Conservation (phyloP, 176 grass and related monocot species). For the Juncus effusus region DNA sequence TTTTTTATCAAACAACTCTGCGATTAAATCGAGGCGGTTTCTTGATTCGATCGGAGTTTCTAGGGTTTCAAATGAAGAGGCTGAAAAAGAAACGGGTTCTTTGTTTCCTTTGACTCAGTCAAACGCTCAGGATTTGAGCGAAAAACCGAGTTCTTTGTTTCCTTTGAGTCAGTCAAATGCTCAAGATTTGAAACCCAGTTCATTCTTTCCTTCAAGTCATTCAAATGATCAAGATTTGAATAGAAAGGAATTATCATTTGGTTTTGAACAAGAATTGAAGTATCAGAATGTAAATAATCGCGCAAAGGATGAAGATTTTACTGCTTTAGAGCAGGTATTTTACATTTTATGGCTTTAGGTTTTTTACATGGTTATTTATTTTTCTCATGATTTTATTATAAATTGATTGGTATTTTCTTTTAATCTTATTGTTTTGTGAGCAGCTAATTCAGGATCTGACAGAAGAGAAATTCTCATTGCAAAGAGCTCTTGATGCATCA, state of each 20-base stretch:
- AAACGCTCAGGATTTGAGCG: slow-evolving; percentile 16
- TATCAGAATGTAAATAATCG: slow-evolving; percentile 41
- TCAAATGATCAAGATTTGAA: slow-evolving; percentile 36
- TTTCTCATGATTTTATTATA: slow-evolving; percentile 2
- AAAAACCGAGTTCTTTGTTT: slow-evolving; percentile 34
- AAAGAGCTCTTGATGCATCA: slow-evolving; percentile 81
- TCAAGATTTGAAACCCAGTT: background rate
- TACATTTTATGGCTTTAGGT: slow-evolving; percentile 6
- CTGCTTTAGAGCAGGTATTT: slow-evolving; percentile 85
- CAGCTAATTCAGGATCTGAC: slow-evolving; percentile 99
- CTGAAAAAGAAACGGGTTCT: slow-evolving; percentile 33
- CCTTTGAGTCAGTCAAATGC: slow-evolving; percentile 39
- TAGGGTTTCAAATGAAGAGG: slow-evolving; percentile 36
- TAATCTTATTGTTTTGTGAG: slow-evolving; percentile 27
- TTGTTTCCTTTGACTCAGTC: slow-evolving; percentile 30
- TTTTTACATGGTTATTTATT: background rate
- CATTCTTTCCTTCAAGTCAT: slow-evolving; percentile 18
- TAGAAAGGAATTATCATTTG: slow-evolving; percentile 41
- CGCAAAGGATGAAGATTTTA: slow-evolving; percentile 80
- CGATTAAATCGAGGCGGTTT: slow-evolving; percentile 65
- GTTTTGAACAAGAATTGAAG: slow-evolving; percentile 40
- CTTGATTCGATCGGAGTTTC: slow-evolving; percentile 81
- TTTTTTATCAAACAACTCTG: slow-evolving; percentile 51
- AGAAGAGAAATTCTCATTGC: slow-evolving; percentile 88
- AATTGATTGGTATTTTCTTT: slow-evolving; percentile 16